phyloP scores from a whole-genome alignment of 805 yeast genomes.

The Metschnikowia borealis region DNA sequence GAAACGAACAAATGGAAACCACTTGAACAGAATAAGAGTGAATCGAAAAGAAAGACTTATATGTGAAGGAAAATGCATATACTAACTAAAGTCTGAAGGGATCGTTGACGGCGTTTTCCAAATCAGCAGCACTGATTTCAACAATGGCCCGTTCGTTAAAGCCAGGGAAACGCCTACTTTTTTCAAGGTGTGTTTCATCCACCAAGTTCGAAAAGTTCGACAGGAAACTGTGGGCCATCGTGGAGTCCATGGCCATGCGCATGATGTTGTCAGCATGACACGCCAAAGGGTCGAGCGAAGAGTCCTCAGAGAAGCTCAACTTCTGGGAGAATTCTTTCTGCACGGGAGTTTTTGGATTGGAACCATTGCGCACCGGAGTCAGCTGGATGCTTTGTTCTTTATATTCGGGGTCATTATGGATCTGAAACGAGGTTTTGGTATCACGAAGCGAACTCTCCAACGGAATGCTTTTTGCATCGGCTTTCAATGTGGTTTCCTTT shows the following conservation, averaged over 20 bases:
- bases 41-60: too few species aligned
- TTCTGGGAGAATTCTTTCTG: background rate
- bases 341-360: background rate
- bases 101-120: conserved; percentile 29
- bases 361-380: background rate
- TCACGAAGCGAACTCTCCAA: too few species aligned
- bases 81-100: conserved; percentile 7
- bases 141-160: conserved; percentile 17
- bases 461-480: too few species aligned
- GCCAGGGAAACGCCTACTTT: conserved; percentile 6
- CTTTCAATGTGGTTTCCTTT: background rate
- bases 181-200: conserved; percentile 28
- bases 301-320: conserved; percentile 5
- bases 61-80: too few species aligned
- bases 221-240: conserved; percentile 42
- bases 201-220: conserved; percentile 30
- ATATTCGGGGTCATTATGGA: background rate
- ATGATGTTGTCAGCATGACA: conserved; percentile 45
- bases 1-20: too few species aligned
- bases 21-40: too few species aligned
- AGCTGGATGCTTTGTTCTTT: background rate
- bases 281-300: conserved; percentile 38
- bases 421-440: too few species aligned
- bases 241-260: conserved; percentile 46
- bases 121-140: conserved; percentile 37